phyloP scores from a whole-genome alignment of 176 grass and related monocot species.

The Lolium multiflorum region DNA sequence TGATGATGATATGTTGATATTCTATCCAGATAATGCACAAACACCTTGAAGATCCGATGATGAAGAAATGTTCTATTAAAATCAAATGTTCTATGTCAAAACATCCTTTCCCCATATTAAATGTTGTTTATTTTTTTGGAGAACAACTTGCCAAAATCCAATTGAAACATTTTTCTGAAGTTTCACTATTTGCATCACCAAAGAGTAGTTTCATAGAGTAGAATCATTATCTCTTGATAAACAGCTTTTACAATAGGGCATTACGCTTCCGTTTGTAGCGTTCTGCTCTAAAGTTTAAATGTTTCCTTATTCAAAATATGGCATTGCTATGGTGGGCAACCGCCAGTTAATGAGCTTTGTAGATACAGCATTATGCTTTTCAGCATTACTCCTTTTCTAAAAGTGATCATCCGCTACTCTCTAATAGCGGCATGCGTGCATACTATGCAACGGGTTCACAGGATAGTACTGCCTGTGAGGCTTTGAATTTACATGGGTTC shows the following conservation, averaged over 20 bases:
- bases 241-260: neutral
- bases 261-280: neutral
- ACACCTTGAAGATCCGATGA: conserved; percentile 12
- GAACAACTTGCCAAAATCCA: neutral
- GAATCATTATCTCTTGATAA: conserved; percentile 1
- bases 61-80: neutral
- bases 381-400: conserved; percentile 2
- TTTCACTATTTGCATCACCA: neutral
- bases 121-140: neutral
- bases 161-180: neutral
- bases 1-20: neutral
- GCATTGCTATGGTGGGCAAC: neutral
- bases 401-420: neutral
- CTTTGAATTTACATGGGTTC: neutral
- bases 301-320: neutral
- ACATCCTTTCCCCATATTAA: neutral
- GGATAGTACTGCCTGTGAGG: neutral
- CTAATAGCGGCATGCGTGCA: neutral
- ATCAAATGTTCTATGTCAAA: neutral
- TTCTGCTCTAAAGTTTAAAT: neutral
- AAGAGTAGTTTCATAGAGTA: neutral
- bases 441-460: neutral
- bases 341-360: neutral
- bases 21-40: neutral
- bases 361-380: conserved; percentile 14